These are phyloP conservation scores for Perkinsus olseni DNA, from an alignment of 169 alveolate genomes.

Conservation along the genomic window DNA sequence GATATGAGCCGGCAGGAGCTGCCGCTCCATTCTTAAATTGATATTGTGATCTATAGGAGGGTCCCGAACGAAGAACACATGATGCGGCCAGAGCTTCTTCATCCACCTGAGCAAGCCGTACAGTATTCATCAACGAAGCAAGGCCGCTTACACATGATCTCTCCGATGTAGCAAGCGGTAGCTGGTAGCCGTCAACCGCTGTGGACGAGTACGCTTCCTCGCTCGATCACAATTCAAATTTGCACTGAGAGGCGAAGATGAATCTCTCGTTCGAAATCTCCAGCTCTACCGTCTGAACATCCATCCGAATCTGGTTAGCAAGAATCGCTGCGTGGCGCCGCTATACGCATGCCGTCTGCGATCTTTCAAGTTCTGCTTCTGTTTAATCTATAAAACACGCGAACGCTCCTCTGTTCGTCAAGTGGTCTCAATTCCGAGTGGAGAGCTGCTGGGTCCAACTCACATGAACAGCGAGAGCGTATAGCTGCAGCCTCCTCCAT, in stretches of 20 bases:
- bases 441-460: too few species aligned
- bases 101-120: neutral
- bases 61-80: neutral
- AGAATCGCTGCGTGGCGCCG: neutral
- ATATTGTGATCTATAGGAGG: neutral
- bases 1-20: neutral
- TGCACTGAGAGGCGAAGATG: neutral
- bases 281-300: neutral
- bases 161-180: neutral
- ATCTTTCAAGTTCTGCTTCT: neutral
- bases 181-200: neutral
- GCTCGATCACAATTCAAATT: neutral
- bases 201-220: neutral
- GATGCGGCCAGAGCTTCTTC: neutral
- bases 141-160: neutral
- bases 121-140: neutral
- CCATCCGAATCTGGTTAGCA: neutral
- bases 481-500: neutral
- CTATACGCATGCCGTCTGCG: neutral
- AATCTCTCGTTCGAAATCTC: neutral
- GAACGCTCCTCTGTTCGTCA: neutral
- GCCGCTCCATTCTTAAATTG: neutral
- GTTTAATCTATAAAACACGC: neutral
- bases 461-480: neutral
- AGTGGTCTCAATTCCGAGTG: too few species aligned